phyloP scores from a whole-genome alignment of 2,329 filamentous ascomycete species.

The Diaporthe citriasiana region DNA sequence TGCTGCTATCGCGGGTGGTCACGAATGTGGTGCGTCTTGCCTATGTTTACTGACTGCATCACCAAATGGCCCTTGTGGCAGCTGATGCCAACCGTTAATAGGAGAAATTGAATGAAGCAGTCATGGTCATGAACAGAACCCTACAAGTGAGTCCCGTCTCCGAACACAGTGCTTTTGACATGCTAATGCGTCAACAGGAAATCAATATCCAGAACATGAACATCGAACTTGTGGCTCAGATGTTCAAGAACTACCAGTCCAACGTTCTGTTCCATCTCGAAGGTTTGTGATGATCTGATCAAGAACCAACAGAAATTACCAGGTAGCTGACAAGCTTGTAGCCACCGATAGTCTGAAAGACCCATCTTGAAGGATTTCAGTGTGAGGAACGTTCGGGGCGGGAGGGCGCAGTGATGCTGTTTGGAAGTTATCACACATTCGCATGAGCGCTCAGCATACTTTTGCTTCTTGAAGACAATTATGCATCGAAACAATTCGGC shows the following conservation, averaged over 20 bases:
- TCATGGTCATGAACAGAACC: slow-evolving; percentile 92
- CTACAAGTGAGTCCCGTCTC: slow-evolving; percentile 74
- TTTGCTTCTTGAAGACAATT: not conserved
- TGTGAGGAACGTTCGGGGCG: not conserved
- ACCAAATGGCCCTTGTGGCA: not conserved
- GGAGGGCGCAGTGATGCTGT: not conserved
- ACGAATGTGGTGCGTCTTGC: slow-evolving; percentile 86
- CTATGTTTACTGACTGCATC: not conserved
- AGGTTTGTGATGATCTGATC: slow-evolving; percentile 67
- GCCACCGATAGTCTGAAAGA: slow-evolving; percentile 89
- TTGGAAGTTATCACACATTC: not conserved
- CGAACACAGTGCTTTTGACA: not conserved
- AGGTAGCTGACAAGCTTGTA: slow-evolving; percentile 52
- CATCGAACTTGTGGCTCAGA: slow-evolving; percentile 95
- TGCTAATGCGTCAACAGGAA: slow-evolving; percentile 69
- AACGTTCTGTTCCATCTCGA: slow-evolving; percentile 98
- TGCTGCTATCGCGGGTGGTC: slow-evolving; percentile 94
- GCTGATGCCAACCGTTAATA: slow-evolving; percentile 54
- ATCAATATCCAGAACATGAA: slow-evolving; percentile 99
- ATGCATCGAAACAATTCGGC: too few species aligned
- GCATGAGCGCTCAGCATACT: not conserved
- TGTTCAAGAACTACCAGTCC: slow-evolving; percentile 99
- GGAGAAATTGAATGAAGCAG: slow-evolving; percentile 97
- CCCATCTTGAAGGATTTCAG: slow-evolving; percentile 66
- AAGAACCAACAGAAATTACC: too few species aligned